Evolutionary conservation across 1,284 basidiomycete species (phyloP), one percentile per base, ranked within the genome.

Genomic region (Caloboletus firmus): DNA sequence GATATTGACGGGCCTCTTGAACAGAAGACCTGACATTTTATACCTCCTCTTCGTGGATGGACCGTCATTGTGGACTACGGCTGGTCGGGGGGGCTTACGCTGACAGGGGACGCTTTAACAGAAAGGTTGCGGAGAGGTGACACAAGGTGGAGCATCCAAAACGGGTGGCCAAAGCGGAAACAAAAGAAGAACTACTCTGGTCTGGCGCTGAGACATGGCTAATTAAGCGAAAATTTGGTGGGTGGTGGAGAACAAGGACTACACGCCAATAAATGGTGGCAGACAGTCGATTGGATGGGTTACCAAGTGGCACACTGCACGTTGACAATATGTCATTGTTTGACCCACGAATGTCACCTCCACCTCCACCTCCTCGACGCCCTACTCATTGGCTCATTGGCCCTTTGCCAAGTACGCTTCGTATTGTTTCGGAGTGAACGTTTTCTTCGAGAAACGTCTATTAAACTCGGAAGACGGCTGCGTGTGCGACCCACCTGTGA

Each of bases 351-450:
- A 17, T 44, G 5, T 24, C 24, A 24, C 3, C 24, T 24, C 24
- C 24, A 24, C 3, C 24, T 24, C 24, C 52, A 17, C 18, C 30
- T n/a, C 39, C 28, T 40, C 39, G 28, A 37, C 31, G 3, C 15
- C 17, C 9, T n/a, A n/a, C n/a, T 8, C 31, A 18, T n/a, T n/a
- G n/a, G n/a, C 18, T 69, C 56, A 69, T n/a, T 65, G 34, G 57
- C 73, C 73, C 59, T 80, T 80, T 22, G 73, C 74, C 48, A 78
- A 61, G 18, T 80, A 69, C 1, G 76, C 77, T 50, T 85, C 76
- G 64, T 84, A 90, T 68, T 91, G 86, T 60, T 79, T 76, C 8
- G 84, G 87, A 10, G 89, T 91, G 56, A 85, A 82, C 2, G 86
- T 85, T 84, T 85, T 90, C 88, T 90, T 60, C 42, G 35, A 41